Evolutionary conservation across 495 filamentous ascomycete species (phyloP).

Genomic region (Ramalina peruviana): DNA sequence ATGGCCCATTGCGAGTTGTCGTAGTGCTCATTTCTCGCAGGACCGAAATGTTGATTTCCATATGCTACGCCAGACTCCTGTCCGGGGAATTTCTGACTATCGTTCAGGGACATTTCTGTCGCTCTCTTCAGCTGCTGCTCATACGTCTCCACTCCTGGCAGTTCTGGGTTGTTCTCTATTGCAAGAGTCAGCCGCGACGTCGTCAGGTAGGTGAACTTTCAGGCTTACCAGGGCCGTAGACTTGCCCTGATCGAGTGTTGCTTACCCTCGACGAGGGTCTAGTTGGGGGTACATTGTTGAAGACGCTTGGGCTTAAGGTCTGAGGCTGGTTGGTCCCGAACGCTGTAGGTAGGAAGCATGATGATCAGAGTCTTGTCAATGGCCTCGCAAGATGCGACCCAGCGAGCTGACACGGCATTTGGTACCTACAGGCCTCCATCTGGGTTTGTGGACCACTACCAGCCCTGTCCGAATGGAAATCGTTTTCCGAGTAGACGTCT

Average conservation of each 20-base stretch:
- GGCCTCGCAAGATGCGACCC: not conserved
- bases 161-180: constrained; percentile 29
- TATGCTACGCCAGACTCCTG: constrained; percentile 44
- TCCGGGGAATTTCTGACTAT: constrained; percentile 29
- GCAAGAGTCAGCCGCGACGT: constrained; percentile 18
- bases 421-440: constrained; percentile 7
- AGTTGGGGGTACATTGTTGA: constrained; percentile 29
- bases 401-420: not conserved
- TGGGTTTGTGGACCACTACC: constrained; percentile 5
- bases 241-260: constrained; percentile 13
- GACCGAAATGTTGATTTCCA: constrained; percentile 44
- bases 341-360: not conserved
- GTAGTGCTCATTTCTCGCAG: constrained; percentile 59
- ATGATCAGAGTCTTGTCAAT: not conserved
- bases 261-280: constrained; percentile 57
- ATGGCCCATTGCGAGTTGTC: constrained; percentile 66
- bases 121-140: constrained; percentile 45
- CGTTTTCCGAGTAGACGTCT: constrained; percentile 9
- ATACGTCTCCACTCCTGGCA: constrained; percentile 36
- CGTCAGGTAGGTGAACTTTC: not conserved
- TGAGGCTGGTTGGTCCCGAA: constrained; percentile 11
- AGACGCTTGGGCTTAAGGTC: constrained; percentile 12
- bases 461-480: constrained; percentile 14
- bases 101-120: constrained; percentile 37
- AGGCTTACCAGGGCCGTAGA: not conserved